Evolutionary conservation across 768 basidiomycete species (phyloP).

Genomic region (Clitopilus hobsonii): DNA sequence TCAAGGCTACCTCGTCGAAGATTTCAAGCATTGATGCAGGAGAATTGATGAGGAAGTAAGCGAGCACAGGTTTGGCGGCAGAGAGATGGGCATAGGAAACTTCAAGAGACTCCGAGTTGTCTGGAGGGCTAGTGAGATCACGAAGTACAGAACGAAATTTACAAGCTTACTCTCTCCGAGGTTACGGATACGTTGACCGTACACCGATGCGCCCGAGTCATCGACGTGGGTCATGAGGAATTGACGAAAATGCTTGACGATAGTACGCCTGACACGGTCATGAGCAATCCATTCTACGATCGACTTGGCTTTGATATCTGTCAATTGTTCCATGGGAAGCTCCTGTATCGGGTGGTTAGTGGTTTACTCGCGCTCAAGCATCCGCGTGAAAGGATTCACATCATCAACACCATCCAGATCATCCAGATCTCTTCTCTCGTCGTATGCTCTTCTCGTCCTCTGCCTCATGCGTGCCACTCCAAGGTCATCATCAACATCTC

Average conservation of each 20-base stretch:
- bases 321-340: slow-evolving; percentile 90
- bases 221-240: slow-evolving; percentile 97
- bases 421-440: slow-evolving; percentile 86
- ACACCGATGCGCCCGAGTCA: slow-evolving; percentile 86
- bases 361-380: slow-evolving; percentile 7
- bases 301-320: slow-evolving; percentile 96
- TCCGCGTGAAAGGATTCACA: slow-evolving; percentile 42
- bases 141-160: background rate
- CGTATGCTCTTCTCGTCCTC: slow-evolving; percentile 86
- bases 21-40: slow-evolving; percentile 90
- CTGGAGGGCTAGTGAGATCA: slow-evolving; percentile 35
- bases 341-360: slow-evolving; percentile 58
- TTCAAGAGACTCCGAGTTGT: slow-evolving; percentile 95
- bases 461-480: slow-evolving; percentile 68
- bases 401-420: slow-evolving; percentile 89
- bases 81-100: slow-evolving; percentile 96
- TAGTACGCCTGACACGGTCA: slow-evolving; percentile 85
- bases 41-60: slow-evolving; percentile 96
- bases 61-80: slow-evolving; percentile 87
- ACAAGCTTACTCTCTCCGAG: slow-evolving; percentile 82
- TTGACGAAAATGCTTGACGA: slow-evolving; percentile 88
- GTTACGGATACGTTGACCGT: slow-evolving; percentile 88
- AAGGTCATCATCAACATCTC: slow-evolving; percentile 64
- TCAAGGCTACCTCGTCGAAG: slow-evolving; percentile 93
- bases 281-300: slow-evolving; percentile 97